phyloP scores from a whole-genome alignment of 768 basidiomycete genomes.

The Pisolithus sp. region DNA sequence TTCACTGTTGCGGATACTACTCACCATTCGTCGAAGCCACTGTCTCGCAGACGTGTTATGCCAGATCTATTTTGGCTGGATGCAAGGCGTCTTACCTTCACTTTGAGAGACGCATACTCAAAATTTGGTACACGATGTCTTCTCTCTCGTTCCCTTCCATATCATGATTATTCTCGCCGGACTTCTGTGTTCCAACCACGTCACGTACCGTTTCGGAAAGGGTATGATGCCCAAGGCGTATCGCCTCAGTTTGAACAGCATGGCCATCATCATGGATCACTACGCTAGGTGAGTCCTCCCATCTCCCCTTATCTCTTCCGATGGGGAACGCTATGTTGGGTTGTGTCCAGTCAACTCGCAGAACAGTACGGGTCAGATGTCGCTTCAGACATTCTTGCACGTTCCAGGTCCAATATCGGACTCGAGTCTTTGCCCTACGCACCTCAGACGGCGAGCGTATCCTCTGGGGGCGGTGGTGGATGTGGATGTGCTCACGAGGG shows the following conservation, averaged over 20 bases:
- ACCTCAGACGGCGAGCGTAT: not conserved
- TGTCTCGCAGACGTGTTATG: conserved; percentile 65
- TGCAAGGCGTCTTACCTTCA: conserved; percentile 62
- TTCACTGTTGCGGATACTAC: conserved; percentile 75
- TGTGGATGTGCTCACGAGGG: no score
- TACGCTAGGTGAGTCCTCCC: conserved; percentile 58
- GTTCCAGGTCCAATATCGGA: conserved; percentile 50
- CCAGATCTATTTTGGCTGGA: conserved; percentile 63
- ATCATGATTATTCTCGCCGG: conserved; percentile 57
- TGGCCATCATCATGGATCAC: conserved; percentile 81
- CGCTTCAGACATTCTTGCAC: conserved; percentile 50
- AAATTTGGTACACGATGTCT: conserved; percentile 63
- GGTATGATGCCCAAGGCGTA: conserved; percentile 86
- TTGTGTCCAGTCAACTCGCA: conserved; percentile 51
- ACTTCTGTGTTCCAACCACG: conserved; percentile 73
- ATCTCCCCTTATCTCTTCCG: not conserved
- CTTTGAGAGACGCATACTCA: conserved; percentile 50
- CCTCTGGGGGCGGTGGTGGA: not conserved
- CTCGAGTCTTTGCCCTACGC: conserved; percentile 24
- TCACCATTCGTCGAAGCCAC: conserved; percentile 78
- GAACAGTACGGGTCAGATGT: conserved; percentile 66
- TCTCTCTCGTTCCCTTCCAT: conserved; percentile 64
- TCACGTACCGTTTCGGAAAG: conserved; percentile 84
- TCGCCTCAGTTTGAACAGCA: conserved; percentile 61
- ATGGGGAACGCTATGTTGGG: no score